phyloP scores from a whole-genome alignment of 2,329 filamentous ascomycete genomes.

The Dendryphion nanum region DNA sequence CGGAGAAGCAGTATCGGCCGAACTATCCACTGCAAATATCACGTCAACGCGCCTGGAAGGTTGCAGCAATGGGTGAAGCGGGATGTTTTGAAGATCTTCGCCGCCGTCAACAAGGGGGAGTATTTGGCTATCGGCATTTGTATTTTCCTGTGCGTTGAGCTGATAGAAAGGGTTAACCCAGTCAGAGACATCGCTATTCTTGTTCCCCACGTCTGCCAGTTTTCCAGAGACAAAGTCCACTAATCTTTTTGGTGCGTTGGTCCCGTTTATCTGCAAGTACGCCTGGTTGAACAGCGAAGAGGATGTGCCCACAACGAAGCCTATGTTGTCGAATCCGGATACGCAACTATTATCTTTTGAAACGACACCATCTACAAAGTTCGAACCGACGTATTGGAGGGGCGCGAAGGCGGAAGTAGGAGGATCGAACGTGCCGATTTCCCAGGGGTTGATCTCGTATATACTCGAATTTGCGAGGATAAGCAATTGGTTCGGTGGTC shows the following conservation, averaged over 20 bases:
- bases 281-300: conserved; percentile 78
- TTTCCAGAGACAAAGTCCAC: conserved; percentile 51
- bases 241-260: conserved; percentile 49
- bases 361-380: conserved; percentile 61
- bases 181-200: conserved; percentile 67
- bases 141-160: conserved; percentile 58
- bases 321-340: conserved; percentile 74
- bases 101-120: conserved; percentile 73
- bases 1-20: conserved; percentile 59
- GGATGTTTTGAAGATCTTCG: conserved; percentile 54
- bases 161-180: conserved; percentile 70
- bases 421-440: conserved; percentile 71
- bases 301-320: conserved; percentile 78
- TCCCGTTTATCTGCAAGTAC: conserved; percentile 61
- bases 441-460: conserved; percentile 72
- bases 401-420: conserved; percentile 67
- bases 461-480: conserved; percentile 68
- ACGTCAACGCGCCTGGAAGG: conserved; percentile 68
- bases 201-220: conserved; percentile 54
- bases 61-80: conserved; percentile 60
- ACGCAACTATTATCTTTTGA: conserved; percentile 59
- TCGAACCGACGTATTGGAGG: conserved; percentile 65
- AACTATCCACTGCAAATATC: conserved; percentile 73
- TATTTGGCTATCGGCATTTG: conserved; percentile 48
- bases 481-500: conserved; percentile 57